Evolutionary conservation across 2,329 filamentous ascomycete species (phyloP), one percentile per base, ranked within the genome.

Genomic region (Zopfia rhizophila): DNA sequence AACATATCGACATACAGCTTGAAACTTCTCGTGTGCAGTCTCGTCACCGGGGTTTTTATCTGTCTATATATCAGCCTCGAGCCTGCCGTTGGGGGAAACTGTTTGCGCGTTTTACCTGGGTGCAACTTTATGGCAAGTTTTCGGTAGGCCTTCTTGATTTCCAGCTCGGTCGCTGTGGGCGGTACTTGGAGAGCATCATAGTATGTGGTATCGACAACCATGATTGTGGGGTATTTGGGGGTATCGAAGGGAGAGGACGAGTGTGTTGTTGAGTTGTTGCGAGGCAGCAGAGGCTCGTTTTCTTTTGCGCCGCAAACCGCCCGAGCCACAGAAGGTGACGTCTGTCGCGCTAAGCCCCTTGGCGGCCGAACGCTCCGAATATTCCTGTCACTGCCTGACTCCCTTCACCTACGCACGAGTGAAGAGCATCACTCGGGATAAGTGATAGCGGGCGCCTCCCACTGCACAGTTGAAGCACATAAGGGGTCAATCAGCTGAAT

Each of bases 41-140:
- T 94, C 92, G 71, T 99, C 94, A 66, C 92, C 90, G 46, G 93
- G 94, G 75, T 99, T 99, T 80, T 99, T 99, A 78, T 99, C 94
- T 90, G 68, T 45, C 45, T 38, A 28, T 8, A 12, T 40, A 14
- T 59, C 21, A 56, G 55, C 29, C 7, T n/a, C 12, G 24, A 30
- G 3, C n/a, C 17, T 23, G 23, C 39, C 37, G 12, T 19, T 27
- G 45, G 36, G 44, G 38, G 22, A n/a, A n/a, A n/a, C 29, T 19
- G 31, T 77, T 60, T 75, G 50, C 49, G 30, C 38, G 6, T 31
- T 77, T 57, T 77, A 90, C 88, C 89, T 55, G 91, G 91, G 73
- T 97, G 93, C 65, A 96, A 90, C 60, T 92, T 84, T 72, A 97
- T 97, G 60, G 94, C 94, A 60, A 94, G 83, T 61, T 76, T 97